Evolutionary conservation across 768 basidiomycete genomes (phyloP), one percentile per base, ranked within the genome.

Genomic region (Suillus hirtellus): DNA sequence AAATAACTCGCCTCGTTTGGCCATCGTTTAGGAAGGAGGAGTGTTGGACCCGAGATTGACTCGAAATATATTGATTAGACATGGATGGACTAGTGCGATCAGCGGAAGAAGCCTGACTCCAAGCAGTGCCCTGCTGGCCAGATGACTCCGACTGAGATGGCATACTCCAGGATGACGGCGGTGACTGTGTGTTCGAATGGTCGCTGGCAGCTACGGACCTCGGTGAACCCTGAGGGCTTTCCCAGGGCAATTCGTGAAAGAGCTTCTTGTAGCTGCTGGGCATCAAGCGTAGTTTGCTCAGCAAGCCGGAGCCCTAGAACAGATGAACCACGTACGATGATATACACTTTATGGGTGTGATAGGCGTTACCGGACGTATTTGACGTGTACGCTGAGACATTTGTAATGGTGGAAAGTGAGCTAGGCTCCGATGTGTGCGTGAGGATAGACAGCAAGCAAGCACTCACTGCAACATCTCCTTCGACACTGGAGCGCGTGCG

Each of bases 11-110:
- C 87, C 85, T 84, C 61, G 77, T 81, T 65, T 81, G 84, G 61
- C 81, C 75, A 61, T 85, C 82, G 24, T 84, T 76, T 43, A 88
- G 76, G 61, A 88, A 80, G 50, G 86, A 87, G 19, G 86, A 81
- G 46, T 84, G 81, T 69, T 83, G 84, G 55, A 87, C 82, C 49
- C 85, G 81, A 63, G 84, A 82, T 66, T 82, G 80, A 66, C 72
- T 73, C 63, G 78, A 76, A 61, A 71, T 65, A 69, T 77, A 66
- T 60, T 77, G 78, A 63, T 70, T 67, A 59, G 78, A 69, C 56
- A 58, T 42, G 43, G 75, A 71, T 50, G 81, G 70, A 47, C 75
- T 76, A 43, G 82, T 70, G 60, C 74, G 69, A 62, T 67, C 71
- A 49, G 63, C 21, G 52, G 70, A 61, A 24, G 73, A 65, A 24